These are phyloP conservation scores for Suillus subluteus DNA, from an alignment of 768 basidiomycete species.

Conservation along the genomic window DNA sequence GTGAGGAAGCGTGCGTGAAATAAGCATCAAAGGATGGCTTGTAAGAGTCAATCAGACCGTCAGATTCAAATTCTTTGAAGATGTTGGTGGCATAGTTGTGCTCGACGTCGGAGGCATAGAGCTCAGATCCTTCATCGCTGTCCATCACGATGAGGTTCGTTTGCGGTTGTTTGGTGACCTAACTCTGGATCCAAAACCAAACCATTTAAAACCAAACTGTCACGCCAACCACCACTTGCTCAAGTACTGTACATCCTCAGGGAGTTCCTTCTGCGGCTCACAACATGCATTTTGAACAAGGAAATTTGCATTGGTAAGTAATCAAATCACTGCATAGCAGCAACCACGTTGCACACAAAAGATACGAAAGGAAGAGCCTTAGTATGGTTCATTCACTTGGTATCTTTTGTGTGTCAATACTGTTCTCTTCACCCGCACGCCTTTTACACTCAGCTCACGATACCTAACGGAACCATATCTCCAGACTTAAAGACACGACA, in stretches of 20 bases:
- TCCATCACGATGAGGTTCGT: constrained; percentile 13
- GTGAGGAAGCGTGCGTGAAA: constrained; percentile 65
- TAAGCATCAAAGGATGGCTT: constrained; percentile 85
- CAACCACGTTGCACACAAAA: neutral
- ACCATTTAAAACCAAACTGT: neutral
- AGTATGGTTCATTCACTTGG: neutral
- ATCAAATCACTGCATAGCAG: neutral
- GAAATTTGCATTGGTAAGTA: neutral
- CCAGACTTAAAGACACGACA: neutral
- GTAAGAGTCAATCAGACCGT: constrained; percentile 7
- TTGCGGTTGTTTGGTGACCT: neutral
- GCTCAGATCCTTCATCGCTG: constrained; percentile 34
- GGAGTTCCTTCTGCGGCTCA: neutral
- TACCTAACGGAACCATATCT: neutral
- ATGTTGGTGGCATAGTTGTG: constrained; percentile 12
- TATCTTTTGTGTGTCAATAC: neutral
- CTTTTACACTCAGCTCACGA: neutral
- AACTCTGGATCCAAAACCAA: neutral
- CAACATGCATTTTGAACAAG: neutral
- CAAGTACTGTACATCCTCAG: neutral
- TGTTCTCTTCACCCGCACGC: neutral
- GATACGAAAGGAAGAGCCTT: neutral
- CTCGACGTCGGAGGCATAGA: constrained; percentile 33
- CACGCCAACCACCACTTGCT: neutral
- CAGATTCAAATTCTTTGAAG: constrained; percentile 16